These are phyloP conservation scores for Dimocarpus longan DNA, from an alignment of 345 rosid species.

Conservation along the genomic window DNA sequence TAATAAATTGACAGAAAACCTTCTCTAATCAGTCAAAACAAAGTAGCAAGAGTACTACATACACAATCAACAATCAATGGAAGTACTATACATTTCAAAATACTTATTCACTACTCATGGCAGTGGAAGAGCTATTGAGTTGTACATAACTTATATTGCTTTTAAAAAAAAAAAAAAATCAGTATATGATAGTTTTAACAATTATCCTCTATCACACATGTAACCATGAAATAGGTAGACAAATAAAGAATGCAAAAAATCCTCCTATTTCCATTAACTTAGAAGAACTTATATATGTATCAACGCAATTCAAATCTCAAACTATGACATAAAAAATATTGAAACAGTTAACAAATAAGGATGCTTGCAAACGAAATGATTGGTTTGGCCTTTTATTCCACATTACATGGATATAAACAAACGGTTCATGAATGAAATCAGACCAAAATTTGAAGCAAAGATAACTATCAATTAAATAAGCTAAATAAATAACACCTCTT, in stretches of 20 bases:
- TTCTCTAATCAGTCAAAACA: background rate
- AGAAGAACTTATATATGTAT: too few relatives aligned
- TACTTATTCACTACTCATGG: background rate
- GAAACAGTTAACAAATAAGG: too few relatives aligned
- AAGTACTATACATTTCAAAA: background rate
- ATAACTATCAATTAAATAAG: background rate
- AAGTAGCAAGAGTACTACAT: background rate
- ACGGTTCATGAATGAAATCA: background rate
- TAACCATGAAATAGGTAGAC: background rate
- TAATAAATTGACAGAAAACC: too few relatives aligned
- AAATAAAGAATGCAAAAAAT: background rate
- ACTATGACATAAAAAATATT: background rate
- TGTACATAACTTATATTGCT: background rate
- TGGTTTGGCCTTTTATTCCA: constrained; percentile 80
- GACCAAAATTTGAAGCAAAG: background rate
- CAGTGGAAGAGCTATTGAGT: background rate
- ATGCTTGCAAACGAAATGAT: constrained; percentile 73
- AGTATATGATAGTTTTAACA: background rate
- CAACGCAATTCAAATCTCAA: background rate
- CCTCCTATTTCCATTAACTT: background rate
- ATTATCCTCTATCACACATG: background rate
- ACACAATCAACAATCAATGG: too few relatives aligned
- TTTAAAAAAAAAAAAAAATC: background rate
- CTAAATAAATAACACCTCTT: constrained; percentile 43
- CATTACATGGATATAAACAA: constrained; percentile 16